These are phyloP conservation scores for Phytopythium chamaehyphon DNA, from an alignment of 352 stramenopile species.

Conservation along the genomic window DNA sequence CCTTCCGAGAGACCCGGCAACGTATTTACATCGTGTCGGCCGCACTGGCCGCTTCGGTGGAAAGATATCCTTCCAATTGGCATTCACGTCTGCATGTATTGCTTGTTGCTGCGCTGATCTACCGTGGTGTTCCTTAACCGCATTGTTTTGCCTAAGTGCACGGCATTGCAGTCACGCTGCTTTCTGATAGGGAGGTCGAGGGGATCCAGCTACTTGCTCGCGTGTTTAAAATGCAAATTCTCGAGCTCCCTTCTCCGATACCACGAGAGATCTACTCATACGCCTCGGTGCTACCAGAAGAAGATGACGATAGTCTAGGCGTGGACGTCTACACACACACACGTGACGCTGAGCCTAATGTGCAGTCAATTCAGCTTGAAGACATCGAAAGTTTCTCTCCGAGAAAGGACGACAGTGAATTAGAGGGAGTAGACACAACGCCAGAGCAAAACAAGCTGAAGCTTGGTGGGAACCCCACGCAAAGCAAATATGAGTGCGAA, in stretches of 20 bases:
- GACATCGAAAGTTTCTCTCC: no score
- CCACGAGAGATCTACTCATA: slow-evolving; percentile 46
- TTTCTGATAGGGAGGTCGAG: slow-evolving; percentile 40
- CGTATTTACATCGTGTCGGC: slow-evolving; percentile 76
- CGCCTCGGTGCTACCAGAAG: slow-evolving; percentile 10
- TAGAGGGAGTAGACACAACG: no score
- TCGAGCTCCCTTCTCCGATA: slow-evolving; percentile 37
- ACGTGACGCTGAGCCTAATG: background rate
- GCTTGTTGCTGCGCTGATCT: no score
- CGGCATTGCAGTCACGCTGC: slow-evolving; percentile 66
- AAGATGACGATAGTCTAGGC: background rate
- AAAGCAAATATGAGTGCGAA: slow-evolving; percentile 5
- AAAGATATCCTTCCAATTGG: slow-evolving; percentile 49
- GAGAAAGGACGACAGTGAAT: no score
- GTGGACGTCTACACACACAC: background rate
- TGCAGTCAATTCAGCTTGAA: no score
- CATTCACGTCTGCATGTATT: background rate
- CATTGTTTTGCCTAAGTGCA: slow-evolving; percentile 11
- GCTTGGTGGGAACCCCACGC: background rate
- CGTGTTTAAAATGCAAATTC: slow-evolving; percentile 70
- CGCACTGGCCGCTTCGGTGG: slow-evolving; percentile 71
- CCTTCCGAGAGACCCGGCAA: slow-evolving; percentile 63
- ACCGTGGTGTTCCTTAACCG: slow-evolving; percentile 10
- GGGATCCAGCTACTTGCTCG: slow-evolving; percentile 50
- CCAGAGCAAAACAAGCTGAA: background rate